phyloP scores from a whole-genome alignment of 1,284 basidiomycete species.

The Cerioporus squamosus region DNA sequence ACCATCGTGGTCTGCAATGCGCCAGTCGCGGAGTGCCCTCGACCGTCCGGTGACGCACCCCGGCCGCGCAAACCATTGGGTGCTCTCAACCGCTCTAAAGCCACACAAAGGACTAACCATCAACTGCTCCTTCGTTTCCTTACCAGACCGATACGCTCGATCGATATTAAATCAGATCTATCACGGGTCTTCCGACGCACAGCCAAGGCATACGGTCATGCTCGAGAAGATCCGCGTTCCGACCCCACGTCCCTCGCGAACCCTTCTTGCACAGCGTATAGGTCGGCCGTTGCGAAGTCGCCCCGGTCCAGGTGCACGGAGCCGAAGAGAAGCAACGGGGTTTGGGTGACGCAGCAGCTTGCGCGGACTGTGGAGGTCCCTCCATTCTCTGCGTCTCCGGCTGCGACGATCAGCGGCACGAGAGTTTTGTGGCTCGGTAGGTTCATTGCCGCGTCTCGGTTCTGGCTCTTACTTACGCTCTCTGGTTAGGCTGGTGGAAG shows the following conservation, averaged over 20 bases:
- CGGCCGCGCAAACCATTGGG: too few relatives aligned
- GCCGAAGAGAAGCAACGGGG: constrained; percentile 1
- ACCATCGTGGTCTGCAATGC: too few relatives aligned
- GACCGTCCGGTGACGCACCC: too few relatives aligned
- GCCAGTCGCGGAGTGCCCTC: too few relatives aligned
- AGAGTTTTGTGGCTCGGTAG: background rate
- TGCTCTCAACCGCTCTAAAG: too few relatives aligned
- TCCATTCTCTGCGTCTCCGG: background rate
- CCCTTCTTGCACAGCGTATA: background rate
- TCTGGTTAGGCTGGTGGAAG: background rate
- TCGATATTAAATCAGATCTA: too few relatives aligned
- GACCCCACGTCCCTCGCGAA: background rate
- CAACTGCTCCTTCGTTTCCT: too few relatives aligned
- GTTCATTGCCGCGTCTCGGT: background rate
- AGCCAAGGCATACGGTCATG: too few relatives aligned
- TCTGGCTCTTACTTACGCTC: background rate
- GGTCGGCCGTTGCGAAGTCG: background rate
- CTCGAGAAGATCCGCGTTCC: too few relatives aligned
- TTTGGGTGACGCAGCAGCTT: background rate
- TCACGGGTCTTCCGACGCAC: too few relatives aligned
- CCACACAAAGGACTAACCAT: too few relatives aligned
- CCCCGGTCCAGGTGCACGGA: background rate
- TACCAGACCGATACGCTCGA: too few relatives aligned
- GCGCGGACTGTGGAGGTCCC: background rate
- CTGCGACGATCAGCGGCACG: background rate